Evolutionary conservation across 768 basidiomycete species (phyloP), one percentile per base, ranked within the genome.

Genomic region (Mycena galericulata): DNA sequence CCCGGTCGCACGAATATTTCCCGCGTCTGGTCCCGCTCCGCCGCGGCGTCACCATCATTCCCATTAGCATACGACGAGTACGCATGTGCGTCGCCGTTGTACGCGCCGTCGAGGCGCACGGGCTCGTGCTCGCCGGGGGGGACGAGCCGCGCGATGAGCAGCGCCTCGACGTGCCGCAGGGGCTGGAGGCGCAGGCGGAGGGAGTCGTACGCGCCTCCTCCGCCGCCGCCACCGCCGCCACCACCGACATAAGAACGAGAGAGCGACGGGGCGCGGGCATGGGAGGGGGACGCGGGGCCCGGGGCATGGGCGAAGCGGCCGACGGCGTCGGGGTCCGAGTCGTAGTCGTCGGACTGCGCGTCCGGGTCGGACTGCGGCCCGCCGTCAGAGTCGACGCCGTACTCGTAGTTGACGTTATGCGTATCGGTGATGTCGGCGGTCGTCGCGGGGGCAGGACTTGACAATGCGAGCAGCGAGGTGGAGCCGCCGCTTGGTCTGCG

Each of bases 1-100:
- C 90, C 89, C 0, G 92, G 90, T 5, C 92, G 84, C 22, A 91
- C 84, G 53, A 88, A 89, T 0, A 90, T 82, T 72, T 90, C 90
- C 53, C 24, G 22, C n/a, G 7, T 24, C 56, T 17, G 27, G 32
- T 17, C 5, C n/a, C 53, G 18, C 2, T 24, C 53, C n/a, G 7
- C 15, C 26, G n/a, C 40, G 6, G 26, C 40, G 10, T 11, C 24
- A 7, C 36, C 54, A 26, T 4, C 12, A 24, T 20, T n/a, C 45
- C 45, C 18, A 24, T 24, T 46, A 20, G 45, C 22, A 20, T 46
- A 12, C 45, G 18, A 7, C 38, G 38, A 9, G 17, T 38, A 8
- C 45, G 45, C 45, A 46, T 46, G 22, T 12, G 11, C 45, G 9
- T 20, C 9, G 11, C 41, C 41, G 14, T 36, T 36, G 34, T 14